phyloP scores from a whole-genome alignment of 148 eudicot genomes.

The Agrostemma githago region DNA sequence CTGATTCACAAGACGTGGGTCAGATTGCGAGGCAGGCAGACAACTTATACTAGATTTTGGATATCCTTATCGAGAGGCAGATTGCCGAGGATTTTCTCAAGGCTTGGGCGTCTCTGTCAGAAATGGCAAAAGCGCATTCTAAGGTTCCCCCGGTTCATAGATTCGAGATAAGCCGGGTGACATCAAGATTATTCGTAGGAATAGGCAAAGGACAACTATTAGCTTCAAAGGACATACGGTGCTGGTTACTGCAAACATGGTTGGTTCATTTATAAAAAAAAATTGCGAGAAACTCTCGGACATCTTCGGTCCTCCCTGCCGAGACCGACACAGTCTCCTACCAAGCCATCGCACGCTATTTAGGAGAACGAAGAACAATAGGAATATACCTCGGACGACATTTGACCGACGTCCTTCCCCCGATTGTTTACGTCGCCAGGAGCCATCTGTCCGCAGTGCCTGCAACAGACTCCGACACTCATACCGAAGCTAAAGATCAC shows the following conservation, averaged over 20 bases:
- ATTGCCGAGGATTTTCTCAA: conserved; percentile 74
- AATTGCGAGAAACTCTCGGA: too few species aligned
- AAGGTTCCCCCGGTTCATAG: conserved; percentile 77
- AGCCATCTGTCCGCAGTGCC: too few species aligned
- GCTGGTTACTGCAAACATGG: conserved; percentile 78
- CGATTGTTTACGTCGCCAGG: too few species aligned
- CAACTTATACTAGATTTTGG: conserved; percentile 84
- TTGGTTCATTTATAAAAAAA: too few species aligned
- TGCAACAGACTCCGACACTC: too few species aligned
- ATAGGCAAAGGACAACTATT: conserved; percentile 81
- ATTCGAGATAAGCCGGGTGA: conserved; percentile 74
- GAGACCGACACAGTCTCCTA: too few species aligned
- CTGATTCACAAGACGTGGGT: conserved; percentile 46
- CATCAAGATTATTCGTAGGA: conserved; percentile 81
- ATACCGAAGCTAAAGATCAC: too few species aligned
- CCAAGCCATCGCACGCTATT: too few species aligned
- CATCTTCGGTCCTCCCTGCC: too few species aligned
- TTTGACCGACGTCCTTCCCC: too few species aligned
- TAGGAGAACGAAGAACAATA: too few species aligned
- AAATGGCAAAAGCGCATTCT: conserved; percentile 66
- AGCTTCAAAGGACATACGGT: conserved; percentile 78
- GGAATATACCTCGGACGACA: too few species aligned
- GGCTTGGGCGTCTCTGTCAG: conserved; percentile 68
- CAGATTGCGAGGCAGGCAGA: conserved; percentile 85
- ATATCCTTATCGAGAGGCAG: conserved; percentile 76